These are phyloP conservation scores for Paecilomyces sp. DNA, from an alignment of 2,329 filamentous ascomycete genomes.

Conservation along the genomic window DNA sequence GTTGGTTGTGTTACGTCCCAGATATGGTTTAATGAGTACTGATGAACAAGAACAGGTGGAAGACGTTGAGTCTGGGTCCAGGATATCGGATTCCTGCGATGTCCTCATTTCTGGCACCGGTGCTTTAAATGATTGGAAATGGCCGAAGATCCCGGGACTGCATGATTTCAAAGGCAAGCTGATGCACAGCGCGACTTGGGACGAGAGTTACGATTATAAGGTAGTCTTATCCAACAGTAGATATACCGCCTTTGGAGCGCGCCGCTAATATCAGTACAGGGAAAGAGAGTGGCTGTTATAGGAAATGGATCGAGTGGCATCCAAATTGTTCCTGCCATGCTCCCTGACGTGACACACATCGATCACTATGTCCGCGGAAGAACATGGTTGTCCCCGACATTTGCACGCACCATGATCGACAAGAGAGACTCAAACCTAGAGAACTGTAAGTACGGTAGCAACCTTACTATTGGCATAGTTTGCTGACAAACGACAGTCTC, in stretches of 20 bases:
- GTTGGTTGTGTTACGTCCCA: conserved; percentile 8
- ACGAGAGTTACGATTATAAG: conserved; percentile 26
- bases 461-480: no score
- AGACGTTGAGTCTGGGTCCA: conserved; percentile 13
- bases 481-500: conserved; percentile 13
- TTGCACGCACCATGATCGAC: conserved; percentile 21
- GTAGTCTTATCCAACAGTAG: conserved; percentile 4
- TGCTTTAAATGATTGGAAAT: conserved; percentile 30
- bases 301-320: conserved; percentile 35
- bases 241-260: not conserved
- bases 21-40: conserved; percentile 4
- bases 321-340: conserved; percentile 32
- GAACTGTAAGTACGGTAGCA: conserved; percentile 16
- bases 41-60: conserved; percentile 10
- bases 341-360: conserved; percentile 32
- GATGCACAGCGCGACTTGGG: conserved; percentile 40
- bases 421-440: conserved; percentile 17
- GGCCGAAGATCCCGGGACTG: conserved; percentile 22
- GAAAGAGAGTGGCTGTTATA: conserved; percentile 28
- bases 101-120: conserved; percentile 34
- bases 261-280: conserved; percentile 7
- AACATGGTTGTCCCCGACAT: conserved; percentile 23
- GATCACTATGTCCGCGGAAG: conserved; percentile 27
- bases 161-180: conserved; percentile 25
- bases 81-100: conserved; percentile 21